Evolutionary conservation across 2,329 filamentous ascomycete species (phyloP), one percentile per base, ranked within the genome.

Genomic region (Trichoderma arundinaceum): DNA sequence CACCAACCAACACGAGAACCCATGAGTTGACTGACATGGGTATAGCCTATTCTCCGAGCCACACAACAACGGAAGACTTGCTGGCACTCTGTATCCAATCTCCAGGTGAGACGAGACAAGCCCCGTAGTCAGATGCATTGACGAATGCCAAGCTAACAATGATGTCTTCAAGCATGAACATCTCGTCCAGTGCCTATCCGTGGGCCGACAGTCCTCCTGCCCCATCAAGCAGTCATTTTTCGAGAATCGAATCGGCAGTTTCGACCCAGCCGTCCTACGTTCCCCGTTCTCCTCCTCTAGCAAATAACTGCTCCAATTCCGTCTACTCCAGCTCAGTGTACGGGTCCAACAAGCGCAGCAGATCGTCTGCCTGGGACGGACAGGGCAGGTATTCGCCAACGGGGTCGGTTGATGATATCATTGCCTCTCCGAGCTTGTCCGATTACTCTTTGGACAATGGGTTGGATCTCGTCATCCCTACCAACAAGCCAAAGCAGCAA

Each of bases 401-500:
- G 48, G 84, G 86, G 70, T 86, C 84, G 28, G 79, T 86, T 68
- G 86, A 88, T 73, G 85, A 87, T 71, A 82, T 86, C 68, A 79
- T 85, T 71, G 79, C 81, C 44, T 88, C 86, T 17, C 83, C 86
- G 33, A 85, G 83, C 74, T 73, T 86, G 7, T 87, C 85, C n/a
- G 87, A 89, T 69, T 86, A 86, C 71, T 83, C 83, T 6, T 74
- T 85, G 69, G 87, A 89, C 60, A 82, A 83, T 70, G 78, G 79
- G 58, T 78, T 79, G 52, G 76, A 77, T 49, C 71, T 77, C 64
- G 72, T 77, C 41, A 76, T 78, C 39, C 75, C 78, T 3, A 78
- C 77, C 68, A 70, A 68, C 44, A 84, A 82, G 70, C 76, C 77
- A 66, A 85, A 83, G 71, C 74, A 76, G 48, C 74, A 76, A 48